Base-by-base conservation (phyloP, 345 rosid genomes). In the Gossypium mustelinum region DNA sequence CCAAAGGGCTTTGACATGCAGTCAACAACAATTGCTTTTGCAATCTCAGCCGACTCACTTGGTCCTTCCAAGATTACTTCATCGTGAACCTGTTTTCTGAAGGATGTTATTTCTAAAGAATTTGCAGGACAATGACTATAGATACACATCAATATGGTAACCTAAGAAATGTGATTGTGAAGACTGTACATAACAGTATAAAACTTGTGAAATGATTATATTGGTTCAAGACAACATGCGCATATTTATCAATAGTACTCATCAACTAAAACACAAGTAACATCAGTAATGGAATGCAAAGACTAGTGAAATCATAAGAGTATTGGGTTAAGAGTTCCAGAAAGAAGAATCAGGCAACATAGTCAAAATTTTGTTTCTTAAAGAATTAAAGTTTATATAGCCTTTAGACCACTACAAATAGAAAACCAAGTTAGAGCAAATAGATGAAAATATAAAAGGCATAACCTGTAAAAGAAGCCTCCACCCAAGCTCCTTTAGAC, bases 21-120 rank as follows among this genome's bases (percentile, higher is more conserved):
- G 48, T 90, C 85, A 29, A 93, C 91, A 45, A 93, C 98, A 71
- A 93, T 89, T 60, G 82, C 85, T 87, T 87, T 93, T 2, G 99
- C 99, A 9, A 79, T 79, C 79, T 89, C 96, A 10, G 96, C 96
- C 9, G 99, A 89, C 74, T 89, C 97, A 0, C 77, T 84, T 66
- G 98, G 99, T 70, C 99, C 99, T 87, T 95, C 99, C 84, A 93
- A 82, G 78, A 95, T 95, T 77, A 95, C 98, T 88, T 95, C 98
- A 82, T 95, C 98, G 52, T 95, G 98, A 77, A 95, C 89, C 98
- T 95, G 90, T 66, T 71, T 78, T 79, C 58, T 54, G 52, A 18
- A 77, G 45, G 34, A 45, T 79, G 71, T 79, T 54, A 73, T 58
- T 73, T 58, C 61, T 52, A 45, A 24, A 70, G 18, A 72, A 71